Conservation (phyloP, 768 basidiomycete species). For the Cantharellus anzutake region DNA sequence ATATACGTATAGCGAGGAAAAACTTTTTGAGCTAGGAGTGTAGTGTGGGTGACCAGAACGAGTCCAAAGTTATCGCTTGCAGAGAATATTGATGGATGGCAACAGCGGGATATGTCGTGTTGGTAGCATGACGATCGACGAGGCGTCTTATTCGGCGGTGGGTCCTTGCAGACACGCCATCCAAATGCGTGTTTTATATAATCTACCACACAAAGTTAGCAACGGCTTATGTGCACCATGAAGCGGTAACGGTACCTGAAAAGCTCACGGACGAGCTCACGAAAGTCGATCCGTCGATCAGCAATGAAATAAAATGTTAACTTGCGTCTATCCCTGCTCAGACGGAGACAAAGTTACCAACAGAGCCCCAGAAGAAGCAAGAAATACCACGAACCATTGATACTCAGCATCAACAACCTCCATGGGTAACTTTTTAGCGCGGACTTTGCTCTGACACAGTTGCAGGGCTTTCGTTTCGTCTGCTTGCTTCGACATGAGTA, state of each 20-base stretch:
- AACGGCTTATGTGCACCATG: neutral
- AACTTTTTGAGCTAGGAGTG: too few relatives aligned
- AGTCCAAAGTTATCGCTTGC: too few relatives aligned
- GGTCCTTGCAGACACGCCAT: constrained; percentile 45
- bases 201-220: constrained; percentile 20
- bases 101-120: too few relatives aligned
- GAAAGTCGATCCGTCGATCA: constrained; percentile 88
- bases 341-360: neutral
- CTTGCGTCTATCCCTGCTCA: constrained; percentile 81
- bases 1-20: too few relatives aligned
- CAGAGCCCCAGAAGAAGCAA: neutral
- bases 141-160: neutral
- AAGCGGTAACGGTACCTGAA: constrained; percentile 44
- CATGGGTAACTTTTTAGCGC: constrained; percentile 92
- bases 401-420: constrained; percentile 97
- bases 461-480: constrained; percentile 88
- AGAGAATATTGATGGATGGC: too few relatives aligned
- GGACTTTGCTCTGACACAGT: constrained; percentile 79
- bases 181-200: constrained; percentile 93
- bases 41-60: too few relatives aligned
- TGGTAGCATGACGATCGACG: too few relatives aligned
- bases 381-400: constrained; percentile 52
- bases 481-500: constrained; percentile 62
- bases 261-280: constrained; percentile 86
- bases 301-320: constrained; percentile 96